Base-by-base conservation (phyloP, 768 basidiomycete genomes). In the Hypholoma sublateritium region DNA sequence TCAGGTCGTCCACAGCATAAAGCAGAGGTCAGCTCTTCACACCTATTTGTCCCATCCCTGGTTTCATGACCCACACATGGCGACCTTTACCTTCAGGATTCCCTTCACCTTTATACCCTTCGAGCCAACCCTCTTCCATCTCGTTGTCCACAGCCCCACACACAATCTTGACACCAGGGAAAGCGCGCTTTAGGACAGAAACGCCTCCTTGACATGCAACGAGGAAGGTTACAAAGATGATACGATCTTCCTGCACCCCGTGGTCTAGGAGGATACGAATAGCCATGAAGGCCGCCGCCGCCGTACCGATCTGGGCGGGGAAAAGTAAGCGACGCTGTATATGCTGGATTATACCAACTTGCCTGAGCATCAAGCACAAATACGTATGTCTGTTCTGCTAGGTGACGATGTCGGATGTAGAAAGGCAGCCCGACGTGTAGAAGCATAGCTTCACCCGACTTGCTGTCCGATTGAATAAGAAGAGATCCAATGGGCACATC, bases 181-280 rank as follows among this genome's bases (percentile, higher is more conserved):
- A 99, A 8, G 93, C 93, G 14, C 80, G 79, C 57, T 86, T 85
- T 19, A 98, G 78, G 1, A 91, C 83, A 2, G 82, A 81, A 17
- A 97, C 69, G 11, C 94, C 91, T 16, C 95, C 94, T 14, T 76
- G 80, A n/a, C 85, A 81, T 6, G 94, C 89, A 47, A 96, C 88
- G 8, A 98, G 79, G 74, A 96, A 93, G 0, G 93, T 88, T 13
- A 95, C 84, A 66, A 95, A 95, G 55, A 97, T 85, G 62, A 97
- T 95, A 64, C 83, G 86, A 58, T 89, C 85, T 69, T 94, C 84
- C 54, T 70, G 81, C 16, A 96, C 87, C 12, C 96, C 94, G 62
- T 99, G 96, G 68, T 99, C 96, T 16, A 98, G 80, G 9, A 98
- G 76, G 11, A 96, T 83, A 25, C 96, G 89, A 59, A 99, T 91